These are phyloP conservation scores for Gremmenia infestans DNA, from an alignment of 2,329 filamentous ascomycete genomes.

Conservation along the genomic window DNA sequence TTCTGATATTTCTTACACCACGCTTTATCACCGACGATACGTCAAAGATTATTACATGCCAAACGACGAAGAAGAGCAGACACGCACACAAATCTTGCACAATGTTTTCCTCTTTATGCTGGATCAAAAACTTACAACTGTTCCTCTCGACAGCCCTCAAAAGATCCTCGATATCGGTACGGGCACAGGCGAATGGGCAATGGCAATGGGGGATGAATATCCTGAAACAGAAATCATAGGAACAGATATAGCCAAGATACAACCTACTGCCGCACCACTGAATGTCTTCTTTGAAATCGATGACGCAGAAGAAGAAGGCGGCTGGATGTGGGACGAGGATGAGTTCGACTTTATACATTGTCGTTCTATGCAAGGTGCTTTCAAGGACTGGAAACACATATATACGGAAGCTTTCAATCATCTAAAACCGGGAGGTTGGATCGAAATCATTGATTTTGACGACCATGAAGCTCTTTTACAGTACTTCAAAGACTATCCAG, in stretches of 20 bases:
- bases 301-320: conserved; percentile 43
- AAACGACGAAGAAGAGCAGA: conserved; percentile 30
- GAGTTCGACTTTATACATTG: conserved; percentile 58
- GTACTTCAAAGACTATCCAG: conserved; percentile 17
- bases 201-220: conserved; percentile 51
- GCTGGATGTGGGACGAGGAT: conserved; percentile 46
- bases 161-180: conserved; percentile 44
- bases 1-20: conserved; percentile 31
- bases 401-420: conserved; percentile 45
- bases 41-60: conserved; percentile 40
- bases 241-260: conserved; percentile 54
- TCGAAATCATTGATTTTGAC: conserved; percentile 31
- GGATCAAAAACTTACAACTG: conserved; percentile 24
- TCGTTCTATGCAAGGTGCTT: conserved; percentile 51
- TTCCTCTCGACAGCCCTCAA: conserved; percentile 36
- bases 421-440: conserved; percentile 29
- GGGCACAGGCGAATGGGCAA: conserved; percentile 59
- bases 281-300: conserved; percentile 64
- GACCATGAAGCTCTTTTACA: conserved; percentile 17
- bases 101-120: conserved; percentile 25
- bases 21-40: conserved; percentile 47
- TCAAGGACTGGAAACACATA: conserved; percentile 51
- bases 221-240: conserved; percentile 50
- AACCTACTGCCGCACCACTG: conserved; percentile 51
- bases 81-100: conserved; percentile 27